phyloP scores from a whole-genome alignment of 2,329 filamentous ascomycete species.

The Bipolaris oryzae region DNA sequence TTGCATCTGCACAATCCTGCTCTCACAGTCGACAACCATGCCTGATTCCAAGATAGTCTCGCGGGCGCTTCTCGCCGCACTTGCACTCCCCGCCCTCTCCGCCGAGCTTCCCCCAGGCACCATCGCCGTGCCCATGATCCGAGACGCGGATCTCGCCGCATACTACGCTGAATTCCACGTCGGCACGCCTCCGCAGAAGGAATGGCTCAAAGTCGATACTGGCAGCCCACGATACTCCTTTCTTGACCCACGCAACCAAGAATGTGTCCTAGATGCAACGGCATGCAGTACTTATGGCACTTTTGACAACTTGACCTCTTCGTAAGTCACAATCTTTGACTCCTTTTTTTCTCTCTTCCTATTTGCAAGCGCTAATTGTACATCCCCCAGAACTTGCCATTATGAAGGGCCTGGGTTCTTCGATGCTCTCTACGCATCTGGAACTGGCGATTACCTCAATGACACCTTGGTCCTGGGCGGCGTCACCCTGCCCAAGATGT shows the following conservation, averaged over 20 bases:
- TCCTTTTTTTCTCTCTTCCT: no score
- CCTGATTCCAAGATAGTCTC: not conserved
- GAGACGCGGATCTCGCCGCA: not conserved
- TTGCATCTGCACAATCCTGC: not conserved
- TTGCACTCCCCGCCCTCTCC: not conserved
- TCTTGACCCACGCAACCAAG: not conserved
- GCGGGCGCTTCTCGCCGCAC: not conserved
- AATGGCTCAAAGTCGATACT: not conserved
- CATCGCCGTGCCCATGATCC: not conserved
- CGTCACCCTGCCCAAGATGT: not conserved
- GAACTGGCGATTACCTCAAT: not conserved
- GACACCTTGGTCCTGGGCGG: slow-evolving; percentile 2
- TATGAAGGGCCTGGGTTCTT: not conserved
- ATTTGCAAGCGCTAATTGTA: not conserved
- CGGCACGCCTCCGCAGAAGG: not conserved
- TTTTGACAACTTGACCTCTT: not conserved
- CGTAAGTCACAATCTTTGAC: not conserved
- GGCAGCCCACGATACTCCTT: not conserved
- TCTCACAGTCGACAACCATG: not conserved
- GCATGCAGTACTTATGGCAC: not conserved
- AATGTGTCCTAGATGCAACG: not conserved
- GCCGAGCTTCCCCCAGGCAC: not conserved
- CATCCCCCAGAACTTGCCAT: not conserved
- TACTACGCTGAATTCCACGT: not conserved
- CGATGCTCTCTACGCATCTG: not conserved